These are phyloP conservation scores for Megacollybia marginata DNA, from an alignment of 768 basidiomycete genomes.

Conservation along the genomic window DNA sequence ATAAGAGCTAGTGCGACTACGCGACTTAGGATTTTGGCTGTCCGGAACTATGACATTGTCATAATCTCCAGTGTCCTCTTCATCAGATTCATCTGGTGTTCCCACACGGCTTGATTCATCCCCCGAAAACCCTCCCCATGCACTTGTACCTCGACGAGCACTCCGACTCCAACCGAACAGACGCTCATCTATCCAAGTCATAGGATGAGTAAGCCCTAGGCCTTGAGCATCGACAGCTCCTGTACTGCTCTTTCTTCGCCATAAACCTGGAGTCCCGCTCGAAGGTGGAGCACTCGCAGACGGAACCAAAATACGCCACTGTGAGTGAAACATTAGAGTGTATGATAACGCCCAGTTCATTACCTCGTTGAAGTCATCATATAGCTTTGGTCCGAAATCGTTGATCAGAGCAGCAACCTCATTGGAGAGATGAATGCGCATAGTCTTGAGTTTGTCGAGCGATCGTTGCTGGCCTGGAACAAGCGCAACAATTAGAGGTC, in stretches of 20 bases:
- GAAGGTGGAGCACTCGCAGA: constrained; percentile 84
- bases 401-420: constrained; percentile 81
- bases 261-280: constrained; percentile 62
- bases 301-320: constrained; percentile 78
- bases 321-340: neutral
- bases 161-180: constrained; percentile 89
- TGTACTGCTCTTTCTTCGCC: constrained; percentile 73
- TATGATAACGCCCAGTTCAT: constrained; percentile 11
- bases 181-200: constrained; percentile 93
- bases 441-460: constrained; percentile 67
- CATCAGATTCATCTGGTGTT: constrained; percentile 75
- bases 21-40: constrained; percentile 36
- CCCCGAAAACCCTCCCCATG: constrained; percentile 60
- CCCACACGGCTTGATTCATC: constrained; percentile 56
- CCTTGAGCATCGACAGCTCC: constrained; percentile 85
- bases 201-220: constrained; percentile 79
- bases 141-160: constrained; percentile 72
- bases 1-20: constrained; percentile 66
- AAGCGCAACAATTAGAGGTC: constrained; percentile 81
- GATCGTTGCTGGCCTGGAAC: constrained; percentile 83
- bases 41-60: constrained; percentile 74
- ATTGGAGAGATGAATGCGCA: constrained; percentile 69
- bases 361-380: constrained; percentile 82
- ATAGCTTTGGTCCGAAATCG: constrained; percentile 82
- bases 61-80: constrained; percentile 86